Evolutionary conservation across 2,329 filamentous ascomycete species (phyloP).

Genomic region (Trichoderma sp.): DNA sequence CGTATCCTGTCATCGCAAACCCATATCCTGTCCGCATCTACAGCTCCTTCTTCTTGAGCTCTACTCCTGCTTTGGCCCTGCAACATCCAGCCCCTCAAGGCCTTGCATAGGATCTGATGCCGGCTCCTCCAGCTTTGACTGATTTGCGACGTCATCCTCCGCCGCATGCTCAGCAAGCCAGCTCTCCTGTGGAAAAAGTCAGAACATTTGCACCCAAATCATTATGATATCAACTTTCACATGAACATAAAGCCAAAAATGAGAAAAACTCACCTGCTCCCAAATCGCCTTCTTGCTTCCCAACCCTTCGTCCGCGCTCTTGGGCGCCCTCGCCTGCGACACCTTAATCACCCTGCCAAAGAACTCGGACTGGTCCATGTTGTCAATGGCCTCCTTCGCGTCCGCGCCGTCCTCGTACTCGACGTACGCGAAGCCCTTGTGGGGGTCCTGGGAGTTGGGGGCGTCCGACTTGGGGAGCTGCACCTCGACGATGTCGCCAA

Average conservation of each 20-base stretch:
- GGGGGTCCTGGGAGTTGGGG: slow-evolving; percentile 74
- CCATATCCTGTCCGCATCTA: background rate
- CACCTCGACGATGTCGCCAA: slow-evolving; percentile 92
- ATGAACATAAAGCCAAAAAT: background rate
- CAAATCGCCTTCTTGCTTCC: slow-evolving; percentile 94
- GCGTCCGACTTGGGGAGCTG: slow-evolving; percentile 85
- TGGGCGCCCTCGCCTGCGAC: slow-evolving; percentile 86
- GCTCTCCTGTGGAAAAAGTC: slow-evolving; percentile 66
- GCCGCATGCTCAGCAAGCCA: slow-evolving; percentile 88
- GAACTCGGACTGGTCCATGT: slow-evolving; percentile 97
- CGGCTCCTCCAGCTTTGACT: slow-evolving; percentile 47
- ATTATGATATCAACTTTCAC: no score
- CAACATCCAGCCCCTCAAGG: slow-evolving; percentile 88
- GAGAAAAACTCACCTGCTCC: slow-evolving; percentile 74
- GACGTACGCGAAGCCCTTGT: slow-evolving; percentile 94
- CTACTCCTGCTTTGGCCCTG: slow-evolving; percentile 81
- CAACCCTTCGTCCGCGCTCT: slow-evolving; percentile 82
- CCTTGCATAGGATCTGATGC: slow-evolving; percentile 92
- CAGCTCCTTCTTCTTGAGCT: background rate
- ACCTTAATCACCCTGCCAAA: slow-evolving; percentile 93
- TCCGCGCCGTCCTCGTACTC: slow-evolving; percentile 87
- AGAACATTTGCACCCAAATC: background rate
- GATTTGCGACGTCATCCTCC: slow-evolving; percentile 66
- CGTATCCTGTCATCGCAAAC: slow-evolving; percentile 27
- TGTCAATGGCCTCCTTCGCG: slow-evolving; percentile 94